phyloP scores from a whole-genome alignment of 305 asterid genomes.

The Caryopteris hybrid region DNA sequence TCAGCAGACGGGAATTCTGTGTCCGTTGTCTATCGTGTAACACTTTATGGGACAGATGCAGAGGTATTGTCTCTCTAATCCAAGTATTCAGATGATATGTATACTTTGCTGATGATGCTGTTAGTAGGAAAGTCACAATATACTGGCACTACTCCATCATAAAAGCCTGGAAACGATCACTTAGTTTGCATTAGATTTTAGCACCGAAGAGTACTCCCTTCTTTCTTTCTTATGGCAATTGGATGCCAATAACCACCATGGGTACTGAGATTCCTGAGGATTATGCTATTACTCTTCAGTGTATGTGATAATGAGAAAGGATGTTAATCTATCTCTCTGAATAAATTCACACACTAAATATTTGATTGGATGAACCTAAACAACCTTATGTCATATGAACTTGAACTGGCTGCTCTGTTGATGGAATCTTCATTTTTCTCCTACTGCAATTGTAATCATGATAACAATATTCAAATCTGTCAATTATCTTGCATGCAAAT shows the following conservation, averaged over 20 bases:
- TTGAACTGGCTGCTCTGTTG: not conserved
- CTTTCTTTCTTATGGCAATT: not conserved
- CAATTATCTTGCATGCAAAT: not conserved
- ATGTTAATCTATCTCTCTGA: not conserved
- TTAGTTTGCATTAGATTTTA: not conserved
- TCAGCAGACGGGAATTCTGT: slow-evolving; percentile 73
- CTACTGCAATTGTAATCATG: too few species aligned
- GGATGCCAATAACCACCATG: not conserved
- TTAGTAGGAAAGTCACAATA: not conserved
- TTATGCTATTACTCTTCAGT: not conserved
- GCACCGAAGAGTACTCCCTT: not conserved
- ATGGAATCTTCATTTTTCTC: not conserved
- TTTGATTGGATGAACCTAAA: not conserved
- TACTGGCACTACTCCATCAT: not conserved
- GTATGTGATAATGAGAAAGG: not conserved
- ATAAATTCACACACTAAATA: not conserved
- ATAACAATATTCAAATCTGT: not conserved
- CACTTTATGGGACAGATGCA: slow-evolving; percentile 86
- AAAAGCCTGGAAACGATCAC: not conserved
- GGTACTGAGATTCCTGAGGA: slow-evolving; percentile 15
- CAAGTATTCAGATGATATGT: not conserved
- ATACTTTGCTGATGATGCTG: not conserved
- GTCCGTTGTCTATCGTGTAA: slow-evolving; percentile 83
- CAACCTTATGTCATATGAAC: too few species aligned
- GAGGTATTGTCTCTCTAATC: slow-evolving; percentile 48